Percentiles rank a stretch among this genome's conserved stretches.
These are phyloP conservation scores for Ophiosphaerella herpotricha DNA, from an alignment of 2,329 filamentous ascomycete genomes.

Conservation along the genomic window DNA sequence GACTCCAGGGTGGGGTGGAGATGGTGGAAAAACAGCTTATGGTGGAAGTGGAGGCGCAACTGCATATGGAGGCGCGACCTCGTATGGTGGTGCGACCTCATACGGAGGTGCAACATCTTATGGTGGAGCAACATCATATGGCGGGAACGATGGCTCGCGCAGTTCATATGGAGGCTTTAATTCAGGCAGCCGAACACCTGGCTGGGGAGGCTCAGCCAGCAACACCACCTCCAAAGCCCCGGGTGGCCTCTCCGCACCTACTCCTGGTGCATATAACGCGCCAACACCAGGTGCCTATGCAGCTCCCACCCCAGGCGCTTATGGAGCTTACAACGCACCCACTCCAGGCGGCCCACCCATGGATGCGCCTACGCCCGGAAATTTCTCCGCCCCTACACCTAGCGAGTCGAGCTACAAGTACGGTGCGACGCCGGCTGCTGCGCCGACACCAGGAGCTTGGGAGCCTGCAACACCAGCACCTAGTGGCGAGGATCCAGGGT, in stretches of 20 bases:
- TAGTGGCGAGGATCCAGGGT: conserved; percentile 31
- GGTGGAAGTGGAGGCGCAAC: conserved; percentile 47
- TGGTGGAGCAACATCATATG: conserved; percentile 51
- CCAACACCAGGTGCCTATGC: conserved; percentile 45
- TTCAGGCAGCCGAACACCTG: conserved; percentile 55
- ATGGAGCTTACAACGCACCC: conserved; percentile 43
- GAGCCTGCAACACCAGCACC: conserved; percentile 55
- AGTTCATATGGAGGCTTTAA: conserved; percentile 58
- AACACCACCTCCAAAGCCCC: conserved; percentile 27
- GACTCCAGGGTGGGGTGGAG: conserved; percentile 54
- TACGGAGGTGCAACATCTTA: conserved; percentile 51
- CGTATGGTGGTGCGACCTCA: conserved; percentile 41
- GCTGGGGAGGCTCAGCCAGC: conserved; percentile 61
- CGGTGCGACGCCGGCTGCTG: conserved; percentile 49
- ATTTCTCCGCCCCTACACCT: conserved; percentile 47
- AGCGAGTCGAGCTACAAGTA: conserved; percentile 36
- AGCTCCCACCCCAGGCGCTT: conserved; percentile 41
- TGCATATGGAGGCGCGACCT: conserved; percentile 45
- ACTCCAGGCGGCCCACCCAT: conserved; percentile 44
- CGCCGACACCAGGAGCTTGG: conserved; percentile 64
- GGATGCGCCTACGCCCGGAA: conserved; percentile 47
- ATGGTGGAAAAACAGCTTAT: conserved; percentile 43
- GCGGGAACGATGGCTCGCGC: conserved; percentile 43
- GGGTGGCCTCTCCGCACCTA: conserved; percentile 36
- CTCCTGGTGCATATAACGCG: conserved; percentile 41